Evolutionary conservation across 495 filamentous ascomycete genomes (phyloP).

Genomic region (Penicillium argentinense): DNA sequence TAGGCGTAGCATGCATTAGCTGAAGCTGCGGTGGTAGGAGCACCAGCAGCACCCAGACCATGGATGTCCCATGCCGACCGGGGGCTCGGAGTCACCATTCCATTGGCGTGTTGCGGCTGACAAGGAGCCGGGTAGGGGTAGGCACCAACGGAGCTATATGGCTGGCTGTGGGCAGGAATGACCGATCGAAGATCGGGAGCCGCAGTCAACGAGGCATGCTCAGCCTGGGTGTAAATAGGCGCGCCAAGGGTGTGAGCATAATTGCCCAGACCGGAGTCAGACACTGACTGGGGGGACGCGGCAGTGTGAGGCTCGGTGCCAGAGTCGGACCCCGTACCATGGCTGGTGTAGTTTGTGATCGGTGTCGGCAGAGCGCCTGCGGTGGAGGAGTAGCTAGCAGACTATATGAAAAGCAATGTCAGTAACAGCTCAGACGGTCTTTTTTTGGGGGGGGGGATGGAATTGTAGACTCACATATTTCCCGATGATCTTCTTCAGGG

Average conservation of each 20-base stretch:
- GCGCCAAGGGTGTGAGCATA: conserved; percentile 30
- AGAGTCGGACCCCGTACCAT: conserved; percentile 41
- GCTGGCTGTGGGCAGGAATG: conserved; percentile 30
- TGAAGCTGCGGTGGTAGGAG: conserved; percentile 21
- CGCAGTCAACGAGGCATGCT: conserved; percentile 24
- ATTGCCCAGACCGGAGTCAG: conserved; percentile 34
- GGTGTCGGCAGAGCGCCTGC: conserved; percentile 43
- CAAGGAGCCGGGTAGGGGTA: conserved; percentile 40
- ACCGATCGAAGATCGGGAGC: conserved; percentile 33
- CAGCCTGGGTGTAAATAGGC: conserved; percentile 29
- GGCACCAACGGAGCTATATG: conserved; percentile 31
- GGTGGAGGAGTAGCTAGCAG: conserved; percentile 53
- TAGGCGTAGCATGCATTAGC: conserved; percentile 33
- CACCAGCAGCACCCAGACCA: conserved; percentile 13
- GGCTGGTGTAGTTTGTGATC: conserved; percentile 39
- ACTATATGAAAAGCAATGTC: conserved; percentile 29
- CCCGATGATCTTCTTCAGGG: conserved; percentile 94
- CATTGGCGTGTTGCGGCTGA: conserved; percentile 31
- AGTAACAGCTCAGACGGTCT: conserved; percentile 4
- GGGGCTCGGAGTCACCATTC: conserved; percentile 23
- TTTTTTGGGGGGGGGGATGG: too few species aligned
- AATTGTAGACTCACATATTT: conserved; percentile 78
- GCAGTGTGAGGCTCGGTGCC: conserved; percentile 40
- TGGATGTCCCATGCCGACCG: conserved; percentile 40
- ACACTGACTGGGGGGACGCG: conserved; percentile 45